Base-by-base conservation (phyloP, 306 rosid species). In the Bauhinia variegata region DNA sequence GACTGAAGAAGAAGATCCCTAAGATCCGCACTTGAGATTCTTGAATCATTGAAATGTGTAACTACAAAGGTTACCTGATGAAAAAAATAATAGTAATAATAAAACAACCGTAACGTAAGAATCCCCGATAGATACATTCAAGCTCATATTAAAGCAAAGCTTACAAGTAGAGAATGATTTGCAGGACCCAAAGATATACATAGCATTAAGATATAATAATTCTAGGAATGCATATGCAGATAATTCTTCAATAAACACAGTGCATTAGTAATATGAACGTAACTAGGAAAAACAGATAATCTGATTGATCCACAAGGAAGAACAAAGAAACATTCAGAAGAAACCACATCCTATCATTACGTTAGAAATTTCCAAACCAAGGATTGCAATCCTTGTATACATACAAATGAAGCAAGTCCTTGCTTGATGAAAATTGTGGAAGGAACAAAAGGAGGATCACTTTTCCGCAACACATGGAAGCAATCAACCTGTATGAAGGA, bases 1-100 rank as follows among this genome's bases (percentile, higher is more conserved):
- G 97, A 90, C 70, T 93, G 97, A 76, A 93, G 97, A 78, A 93
- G 99, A 75, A 93, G 96, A 80, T 90, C 99, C 75, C 88, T 78
- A 38, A 93, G 89, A 75, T 90, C 97, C 9, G 97, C 96, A 83
- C 96, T 93, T 52, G 97, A 87, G 81, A 93, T 88, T 75, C 99
- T 87, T 65, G 95, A 85, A 71, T 93, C 97, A 23, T 90, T 90
- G 95, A 93, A 90, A 80, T 93, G 99, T 12, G 91, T 80, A 48
- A 93, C 97, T 36, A 90, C 83, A 77, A 93, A 93, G 73, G 99
- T 90, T 58, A 93, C 93, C 99, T 93, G 59, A 63, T 57, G 57
- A 75, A 23, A 23, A 23, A 23, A 23, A 23, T 79, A 48, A 78
- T 72, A 72, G 63, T 51, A 68, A 3, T 72, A 72, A 66, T 51